Base-by-base conservation (phyloP, 441 rosid species). In the Corymbia citriodora region DNA sequence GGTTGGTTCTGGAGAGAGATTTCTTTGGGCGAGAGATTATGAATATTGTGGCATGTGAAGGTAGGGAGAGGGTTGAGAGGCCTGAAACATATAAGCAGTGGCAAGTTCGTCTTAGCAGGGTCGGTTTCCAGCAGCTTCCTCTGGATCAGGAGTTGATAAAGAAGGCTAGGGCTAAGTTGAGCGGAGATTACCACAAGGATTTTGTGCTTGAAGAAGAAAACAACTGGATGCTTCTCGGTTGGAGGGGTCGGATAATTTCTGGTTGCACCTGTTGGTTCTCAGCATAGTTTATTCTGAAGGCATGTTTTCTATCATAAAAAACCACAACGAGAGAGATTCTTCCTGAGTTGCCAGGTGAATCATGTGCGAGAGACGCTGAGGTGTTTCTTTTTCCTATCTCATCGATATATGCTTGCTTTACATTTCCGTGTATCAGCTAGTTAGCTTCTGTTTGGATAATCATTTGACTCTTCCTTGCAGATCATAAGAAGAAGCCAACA, bases 71-170 rank as follows among this genome's bases (percentile, higher is more conserved):
- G 92, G 92, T 94, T 5, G 97, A 94, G 91, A 94, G 99, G 92
- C 99, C 98, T 1, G 99, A 97, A 94, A 94, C 97, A 23, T 96
- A 94, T 90, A 97, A 94, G 94, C 99, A 95, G 90, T 97, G 99
- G 99, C 97, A 95, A 57, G 93, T 19, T 50, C 95, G 99, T 87
- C 93, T 49, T 61, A 87, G 90, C 88, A 93, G 96, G 89, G 97
- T 96, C 17, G 97, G 99, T 90, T 96, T 97, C 93, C 94, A 88
- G 95, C 94, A 91, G 70, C 92, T 93, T 25, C 94, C 94, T 15
- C 85, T 97, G 70, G 88, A 94, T 54, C 91, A 45, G 88, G 95
- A 91, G 89, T 10, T 94, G 33, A 88, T 96, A 88, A 89, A 92
- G 88, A 91, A 36, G 90, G 90, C 95, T 23, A 90, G 91, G 88